These are phyloP conservation scores for Diaporthe capsici DNA, from an alignment of 2,329 filamentous ascomycete genomes.

Conservation along the genomic window DNA sequence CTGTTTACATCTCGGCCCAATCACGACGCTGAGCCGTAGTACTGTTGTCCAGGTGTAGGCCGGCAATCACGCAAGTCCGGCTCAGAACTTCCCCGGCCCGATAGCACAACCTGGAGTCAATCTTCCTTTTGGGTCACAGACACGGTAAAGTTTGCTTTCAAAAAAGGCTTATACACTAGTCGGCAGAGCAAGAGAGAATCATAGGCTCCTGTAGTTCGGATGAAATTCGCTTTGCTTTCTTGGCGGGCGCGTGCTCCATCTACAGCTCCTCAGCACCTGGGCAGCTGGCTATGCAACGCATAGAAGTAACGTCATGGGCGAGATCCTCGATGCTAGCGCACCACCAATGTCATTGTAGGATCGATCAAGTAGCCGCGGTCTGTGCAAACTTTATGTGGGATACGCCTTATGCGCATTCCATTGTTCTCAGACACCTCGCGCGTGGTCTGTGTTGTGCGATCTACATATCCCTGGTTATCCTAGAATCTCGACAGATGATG, in stretches of 20 bases:
- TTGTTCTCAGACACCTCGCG: background rate
- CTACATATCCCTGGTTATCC: background rate
- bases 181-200: background rate
- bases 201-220: constrained; percentile 1
- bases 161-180: background rate
- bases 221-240: background rate
- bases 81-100: background rate
- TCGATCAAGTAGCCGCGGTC: constrained; percentile 7
- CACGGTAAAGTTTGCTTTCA: background rate
- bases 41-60: background rate
- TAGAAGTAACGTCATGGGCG: background rate
- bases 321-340: background rate
- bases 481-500: background rate
- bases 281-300: background rate
- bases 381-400: constrained; percentile 11
- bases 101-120: background rate
- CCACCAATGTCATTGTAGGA: constrained; percentile 6
- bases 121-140: background rate
- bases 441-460: constrained; percentile 15
- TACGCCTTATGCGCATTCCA: background rate
- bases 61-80: no score
- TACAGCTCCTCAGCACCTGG: background rate
- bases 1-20: background rate
- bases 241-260: background rate
- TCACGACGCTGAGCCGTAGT: background rate